Evolutionary conservation across 805 yeast species (phyloP), one percentile per base, ranked within the genome.

Genomic region (Lachancea fermentati): DNA sequence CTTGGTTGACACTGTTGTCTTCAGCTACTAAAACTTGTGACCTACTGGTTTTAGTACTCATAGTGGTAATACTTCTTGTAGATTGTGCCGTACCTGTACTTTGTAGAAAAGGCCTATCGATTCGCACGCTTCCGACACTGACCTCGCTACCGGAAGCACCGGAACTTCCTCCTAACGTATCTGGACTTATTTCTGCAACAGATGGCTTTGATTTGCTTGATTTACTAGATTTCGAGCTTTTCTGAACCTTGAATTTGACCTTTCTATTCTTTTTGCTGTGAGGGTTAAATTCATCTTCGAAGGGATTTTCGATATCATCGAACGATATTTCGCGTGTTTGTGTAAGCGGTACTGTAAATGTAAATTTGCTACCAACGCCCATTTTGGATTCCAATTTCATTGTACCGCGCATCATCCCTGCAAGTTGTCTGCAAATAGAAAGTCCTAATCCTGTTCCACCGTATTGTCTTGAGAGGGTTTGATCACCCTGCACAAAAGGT

Each of bases 391-490:
- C 73, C 37, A 93, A 62, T 2, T 78, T 74, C 63, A 93, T 75
- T 0, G 87, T 78, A 42, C 98, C 96, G 42, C 79, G 74, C 97
- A 91, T 91, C 78, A 89, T 77, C 26, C 73, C 75, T 0, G 96
- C 96, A 44, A 93, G 73, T 62, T 91, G 97, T 44, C 86, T 72
- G 63, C 97, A 93, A 54, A 91, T 91, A 1, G 81, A 75, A 32
- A 91, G 72, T 1, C 98, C 98, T 35, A 91, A 69, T 2, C 97
- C 98, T 0, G 97, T 93, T 50, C 98, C 98, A 43, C 97, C 97
- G 56, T 84, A 81, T 42, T 89, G 85, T 55, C 95, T 73, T 4
- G 95, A 85, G 19, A 87, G 69, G 0, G 96, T 87, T 60, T 88
- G 96, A 56, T 91, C 97, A 39, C 97, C 98, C 65, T 91, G 98